phyloP scores from a whole-genome alignment of 2,329 filamentous ascomycete species.

The Chaetomium olivaceum region DNA sequence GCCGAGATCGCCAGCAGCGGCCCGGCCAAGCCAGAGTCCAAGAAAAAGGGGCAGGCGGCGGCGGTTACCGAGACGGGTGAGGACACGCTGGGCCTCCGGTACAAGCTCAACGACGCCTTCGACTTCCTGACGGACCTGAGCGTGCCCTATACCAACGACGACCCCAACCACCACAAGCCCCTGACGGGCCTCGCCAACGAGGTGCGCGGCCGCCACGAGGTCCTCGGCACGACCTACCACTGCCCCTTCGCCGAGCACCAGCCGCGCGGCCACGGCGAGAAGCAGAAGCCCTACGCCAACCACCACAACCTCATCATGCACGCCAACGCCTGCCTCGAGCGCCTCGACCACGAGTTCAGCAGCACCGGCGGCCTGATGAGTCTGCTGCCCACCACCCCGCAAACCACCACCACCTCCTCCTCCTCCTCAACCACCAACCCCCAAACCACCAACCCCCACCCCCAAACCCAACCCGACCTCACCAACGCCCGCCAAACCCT shows the following conservation, averaged over 20 bases:
- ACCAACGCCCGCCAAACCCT: conserved; percentile 51
- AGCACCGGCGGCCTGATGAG: conserved; percentile 57
- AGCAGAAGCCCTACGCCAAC: conserved; percentile 44
- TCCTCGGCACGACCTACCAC: conserved; percentile 44
- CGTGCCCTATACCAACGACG: conserved; percentile 51
- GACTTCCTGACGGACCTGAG: conserved; percentile 58
- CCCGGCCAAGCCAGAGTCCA: not conserved
- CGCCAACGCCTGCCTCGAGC: conserved; percentile 60
- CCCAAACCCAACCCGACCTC: conserved; percentile 39
- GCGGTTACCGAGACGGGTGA: not conserved
- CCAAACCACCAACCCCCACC: not conserved
- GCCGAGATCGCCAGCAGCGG: conserved; percentile 36
- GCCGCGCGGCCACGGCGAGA: conserved; percentile 28
- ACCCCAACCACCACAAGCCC: conserved; percentile 49
- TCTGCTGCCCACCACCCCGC: conserved; percentile 44
- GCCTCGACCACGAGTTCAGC: conserved; percentile 60
- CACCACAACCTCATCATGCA: conserved; percentile 56
- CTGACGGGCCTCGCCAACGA: conserved; percentile 50
- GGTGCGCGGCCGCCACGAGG: conserved; percentile 46
- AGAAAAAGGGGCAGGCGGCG: not conserved
- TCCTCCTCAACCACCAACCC: not conserved
- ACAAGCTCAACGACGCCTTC: conserved; percentile 51
- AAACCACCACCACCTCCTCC: not conserved
- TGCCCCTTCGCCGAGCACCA: conserved; percentile 46
- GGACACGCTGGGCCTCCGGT: conserved; percentile 32